Percentiles rank a stretch among this genome's conserved stretches.
phyloP scores from a whole-genome alignment of 306 rosid genomes.

The Astragalus glycyphyllos region DNA sequence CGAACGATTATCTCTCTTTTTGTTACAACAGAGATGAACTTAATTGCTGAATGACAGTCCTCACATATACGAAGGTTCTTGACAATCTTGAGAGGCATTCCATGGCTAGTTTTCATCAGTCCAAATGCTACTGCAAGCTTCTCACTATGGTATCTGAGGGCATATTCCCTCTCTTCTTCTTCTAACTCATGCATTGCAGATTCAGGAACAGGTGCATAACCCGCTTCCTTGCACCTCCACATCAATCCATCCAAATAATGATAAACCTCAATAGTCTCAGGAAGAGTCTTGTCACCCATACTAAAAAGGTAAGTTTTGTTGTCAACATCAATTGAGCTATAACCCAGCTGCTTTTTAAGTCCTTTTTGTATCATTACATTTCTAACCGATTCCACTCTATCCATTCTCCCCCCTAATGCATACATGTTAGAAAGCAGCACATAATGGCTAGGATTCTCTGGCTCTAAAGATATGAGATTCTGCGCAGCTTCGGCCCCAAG shows the following conservation, averaged over 20 bases:
- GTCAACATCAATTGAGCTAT: conserved; percentile 71
- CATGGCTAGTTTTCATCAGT: conserved; percentile 63
- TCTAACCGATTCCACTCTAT: conserved; percentile 72
- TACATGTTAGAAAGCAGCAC: conserved; percentile 87
- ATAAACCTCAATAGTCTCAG: conserved; percentile 59
- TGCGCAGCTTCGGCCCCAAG: conserved; percentile 81
- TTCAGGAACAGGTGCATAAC: conserved; percentile 61
- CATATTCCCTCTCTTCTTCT: conserved; percentile 88
- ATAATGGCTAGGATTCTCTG: conserved; percentile 90
- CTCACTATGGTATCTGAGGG: conserved; percentile 94
- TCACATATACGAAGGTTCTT: conserved; percentile 94
- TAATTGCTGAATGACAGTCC: conserved; percentile 88
- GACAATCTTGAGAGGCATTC: conserved; percentile 63
- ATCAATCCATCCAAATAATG: conserved; percentile 70
- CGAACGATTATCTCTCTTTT: conserved; percentile 73
- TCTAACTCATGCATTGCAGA: conserved; percentile 88
- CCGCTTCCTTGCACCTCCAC: conserved; percentile 70
- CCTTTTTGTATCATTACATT: conserved; percentile 70
- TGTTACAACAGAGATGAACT: conserved; percentile 68
- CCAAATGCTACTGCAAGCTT: conserved; percentile 93
- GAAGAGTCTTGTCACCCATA: conserved; percentile 81
- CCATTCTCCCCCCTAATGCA: conserved; percentile 81
- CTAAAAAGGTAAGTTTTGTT: conserved; percentile 61
- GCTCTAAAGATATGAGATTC: conserved; percentile 71
- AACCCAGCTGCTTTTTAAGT: conserved; percentile 81